These are phyloP conservation scores for Penicillium waksmanii DNA, from an alignment of 495 filamentous ascomycete genomes.

Conservation along the genomic window DNA sequence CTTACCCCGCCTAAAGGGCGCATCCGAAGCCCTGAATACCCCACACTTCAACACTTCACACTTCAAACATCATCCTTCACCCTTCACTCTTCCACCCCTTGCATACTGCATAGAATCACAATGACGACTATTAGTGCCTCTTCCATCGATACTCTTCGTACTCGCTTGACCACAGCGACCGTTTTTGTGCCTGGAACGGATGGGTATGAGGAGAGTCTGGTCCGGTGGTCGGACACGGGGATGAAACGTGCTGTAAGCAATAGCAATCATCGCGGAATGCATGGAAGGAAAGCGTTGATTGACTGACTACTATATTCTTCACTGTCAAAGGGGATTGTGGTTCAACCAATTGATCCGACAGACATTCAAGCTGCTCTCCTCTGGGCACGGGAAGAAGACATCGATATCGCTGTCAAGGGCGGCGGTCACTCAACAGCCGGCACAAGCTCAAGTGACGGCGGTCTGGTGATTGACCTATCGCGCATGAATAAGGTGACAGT, in stretches of 20 bases:
- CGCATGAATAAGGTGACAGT: constrained; percentile 55
- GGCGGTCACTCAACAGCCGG: constrained; percentile 58
- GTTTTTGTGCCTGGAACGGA: constrained; percentile 35
- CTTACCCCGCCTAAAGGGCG: no score
- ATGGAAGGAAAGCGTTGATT: no score
- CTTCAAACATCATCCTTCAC: no score
- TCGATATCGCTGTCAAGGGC: constrained; percentile 55
- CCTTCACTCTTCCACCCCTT: no score
- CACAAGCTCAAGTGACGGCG: constrained; percentile 50
- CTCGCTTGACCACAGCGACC: constrained; percentile 21
- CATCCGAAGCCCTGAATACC: no score
- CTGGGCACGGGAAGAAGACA: constrained; percentile 45
- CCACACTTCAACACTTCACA: no score
- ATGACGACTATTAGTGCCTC: constrained; percentile 20
- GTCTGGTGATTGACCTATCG: constrained; percentile 59
- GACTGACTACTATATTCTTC: no score
- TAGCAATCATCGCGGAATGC: background rate
- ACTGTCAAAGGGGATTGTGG: constrained; percentile 39
- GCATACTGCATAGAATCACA: background rate
- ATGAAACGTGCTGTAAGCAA: constrained; percentile 37
- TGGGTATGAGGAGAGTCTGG: constrained; percentile 34
- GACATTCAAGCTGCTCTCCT: constrained; percentile 47
- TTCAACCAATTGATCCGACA: constrained; percentile 36
- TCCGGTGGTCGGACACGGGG: constrained; percentile 43
- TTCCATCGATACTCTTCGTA: constrained; percentile 29